Base-by-base conservation (phyloP, 2,329 filamentous ascomycete genomes). In the Trichoderma sp. region DNA sequence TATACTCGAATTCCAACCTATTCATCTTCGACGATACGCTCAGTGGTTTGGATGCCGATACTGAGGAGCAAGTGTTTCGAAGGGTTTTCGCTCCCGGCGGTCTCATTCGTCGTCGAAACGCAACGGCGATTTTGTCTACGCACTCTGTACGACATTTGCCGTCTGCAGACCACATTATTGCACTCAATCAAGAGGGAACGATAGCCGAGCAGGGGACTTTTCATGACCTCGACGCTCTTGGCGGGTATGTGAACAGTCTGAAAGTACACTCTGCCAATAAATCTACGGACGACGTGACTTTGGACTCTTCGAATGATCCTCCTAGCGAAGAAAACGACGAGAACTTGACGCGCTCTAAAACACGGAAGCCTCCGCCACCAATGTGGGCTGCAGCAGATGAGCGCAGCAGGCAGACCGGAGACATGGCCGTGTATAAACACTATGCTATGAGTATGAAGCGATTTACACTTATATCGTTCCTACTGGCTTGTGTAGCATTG, bases 1-100 rank as follows among this genome's bases (percentile, higher is more conserved):
- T 99, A 20, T 99, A 99, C 82, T 97, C 94, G 75, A 95, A 94
- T 81, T 97, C 95, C 5, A 92, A 91, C 68, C 95, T 98, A 80
- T 84, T 99, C 17, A 87, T 99, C 8, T 71, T 71, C 6, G 68
- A 71, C 17, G 68, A 71, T 23, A 75, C 81, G 0, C 79, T 87
- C 8, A 83, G 83, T 32, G 84, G 81, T 0, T 74, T 86, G 0
- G 85, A 86, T 72, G 77, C 81, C 2, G 76, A 82, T 3, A 88
- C 86, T 0, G 82, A 84, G 64, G 75, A 80, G 1, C 75, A 81
- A 82, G 78, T 88, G 6, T 84, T 87, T 53, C 75, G 81, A 9
- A 78, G 80, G 2, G 76, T 87, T 0, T 76, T 87, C 3, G 81
- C 82, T 0, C 43, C 74, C 0, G 69, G 77, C 3, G 86, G 86